Base-by-base conservation (phyloP, 1,139 yeast species). In the Taphrina pruni region DNA sequence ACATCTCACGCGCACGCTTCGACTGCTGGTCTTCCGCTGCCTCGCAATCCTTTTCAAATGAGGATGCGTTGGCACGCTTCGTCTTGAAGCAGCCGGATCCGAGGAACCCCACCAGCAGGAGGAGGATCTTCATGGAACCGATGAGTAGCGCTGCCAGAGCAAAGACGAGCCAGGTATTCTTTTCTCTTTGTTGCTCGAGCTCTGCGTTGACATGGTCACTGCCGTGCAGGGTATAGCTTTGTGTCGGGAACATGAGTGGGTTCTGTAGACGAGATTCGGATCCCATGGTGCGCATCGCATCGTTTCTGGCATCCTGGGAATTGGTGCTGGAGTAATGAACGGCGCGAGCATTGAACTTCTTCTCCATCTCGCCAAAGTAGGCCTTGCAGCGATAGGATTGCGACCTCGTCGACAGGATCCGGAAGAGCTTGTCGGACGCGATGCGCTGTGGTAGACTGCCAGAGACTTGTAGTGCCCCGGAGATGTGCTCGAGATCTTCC, bases 291-390 rank as follows among this genome's bases (percentile, higher is more conserved):
- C 48, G n/a, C n/a, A 45, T 12, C n/a, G 20, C n/a, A 12, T 45
- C 20, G 48, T 45, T 20, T n/a, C 48, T 45, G 20, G 5, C 48
- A 6, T 7, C 48, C 6, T 45, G 48, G 48, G 48, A 7, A 17
- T 14, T 12, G 8, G 48, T 12, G n/a, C 20, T 17, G 17, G 48
- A n/a, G n/a, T 45, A 45, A n/a, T 45, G 48, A 4, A 45, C n/a
- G n/a, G 48, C 48, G 8, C 48, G 48, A 45, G 48, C 48, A 45
- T 45, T 45, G 20, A 45, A 45, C 20, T 12, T 45, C 48, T n/a
- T 45, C 48, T 45, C 48, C 48, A 45, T 14, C 20, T 45, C 48
- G n/a, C 20, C 48, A 45, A 45, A 45, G 48, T 45, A n/a, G 8
- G 48, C 48, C 20, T 45, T 45, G 20, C 48, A 45, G n/a, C 48